Conservation (phyloP, 139 green algal species). For the Chlamydomonas asymmetrica region DNA sequence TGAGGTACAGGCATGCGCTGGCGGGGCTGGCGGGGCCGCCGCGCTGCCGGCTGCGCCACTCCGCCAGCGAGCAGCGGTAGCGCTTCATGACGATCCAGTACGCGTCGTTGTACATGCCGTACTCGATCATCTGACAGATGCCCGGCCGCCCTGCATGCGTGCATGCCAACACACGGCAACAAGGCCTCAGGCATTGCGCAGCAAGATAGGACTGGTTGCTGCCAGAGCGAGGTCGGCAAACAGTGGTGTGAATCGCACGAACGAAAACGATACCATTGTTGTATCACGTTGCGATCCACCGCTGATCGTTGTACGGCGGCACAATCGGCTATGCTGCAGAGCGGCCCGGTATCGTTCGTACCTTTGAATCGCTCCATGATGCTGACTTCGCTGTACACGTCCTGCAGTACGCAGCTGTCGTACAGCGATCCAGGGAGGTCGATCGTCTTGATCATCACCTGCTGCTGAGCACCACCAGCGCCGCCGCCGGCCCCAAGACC, state of each 20-base stretch:
- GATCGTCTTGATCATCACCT: conserved; percentile 64
- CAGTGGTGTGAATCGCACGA: too few species aligned
- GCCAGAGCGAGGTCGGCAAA: too few species aligned
- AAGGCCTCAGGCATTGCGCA: too few species aligned
- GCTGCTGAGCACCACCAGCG: background rate
- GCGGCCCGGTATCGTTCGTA: background rate
- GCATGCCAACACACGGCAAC: too few species aligned
- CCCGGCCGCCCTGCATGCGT: conserved; percentile 12
- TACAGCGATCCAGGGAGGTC: conserved; percentile 55
- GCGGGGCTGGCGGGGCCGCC: conserved; percentile 5
- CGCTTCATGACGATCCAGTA: conserved; percentile 71
- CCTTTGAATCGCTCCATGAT: conserved; percentile 63
- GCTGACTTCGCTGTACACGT: conserved; percentile 71
- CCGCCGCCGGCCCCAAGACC: background rate
- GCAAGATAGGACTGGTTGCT: too few species aligned
- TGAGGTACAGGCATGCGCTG: conserved; percentile 50
- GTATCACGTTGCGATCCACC: too few species aligned
- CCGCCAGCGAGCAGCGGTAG: conserved; percentile 67
- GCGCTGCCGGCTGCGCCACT: conserved; percentile 58
- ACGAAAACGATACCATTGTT: too few species aligned
- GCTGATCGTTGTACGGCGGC: background rate
- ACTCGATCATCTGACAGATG: conserved; percentile 69
- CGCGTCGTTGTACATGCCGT: conserved; percentile 61
- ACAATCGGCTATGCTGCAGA: background rate
- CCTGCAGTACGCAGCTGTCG: conserved; percentile 62